phyloP scores from a whole-genome alignment of 176 grass and related monocot species.

The Zoysia japonica region DNA sequence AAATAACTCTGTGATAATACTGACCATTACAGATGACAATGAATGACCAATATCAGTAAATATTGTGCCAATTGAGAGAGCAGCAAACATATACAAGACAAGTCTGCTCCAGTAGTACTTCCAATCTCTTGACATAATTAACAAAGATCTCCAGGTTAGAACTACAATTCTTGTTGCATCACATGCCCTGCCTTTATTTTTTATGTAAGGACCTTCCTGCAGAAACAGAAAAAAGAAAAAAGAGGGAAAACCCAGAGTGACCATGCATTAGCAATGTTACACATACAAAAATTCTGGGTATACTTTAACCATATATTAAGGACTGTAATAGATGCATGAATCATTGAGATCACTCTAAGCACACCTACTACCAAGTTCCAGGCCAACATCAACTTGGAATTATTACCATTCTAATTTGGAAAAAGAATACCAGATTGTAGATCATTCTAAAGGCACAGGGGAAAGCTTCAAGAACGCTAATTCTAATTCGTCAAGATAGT shows the following conservation, averaged over 20 bases:
- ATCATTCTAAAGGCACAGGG: background rate
- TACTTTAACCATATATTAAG: background rate
- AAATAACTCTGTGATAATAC: slow-evolving; percentile 15
- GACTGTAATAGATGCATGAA: background rate
- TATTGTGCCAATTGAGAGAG: slow-evolving; percentile 75
- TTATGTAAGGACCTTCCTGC: slow-evolving; percentile 84
- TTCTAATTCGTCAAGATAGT: background rate
- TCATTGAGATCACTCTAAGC: slow-evolving; percentile 7
- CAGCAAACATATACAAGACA: slow-evolving; percentile 69
- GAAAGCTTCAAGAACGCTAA: background rate
- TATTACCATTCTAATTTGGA: too few species aligned
- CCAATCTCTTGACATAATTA: slow-evolving; percentile 96
- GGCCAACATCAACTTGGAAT: background rate
- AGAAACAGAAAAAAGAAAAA: slow-evolving; percentile 8
- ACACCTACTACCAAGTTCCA: background rate
- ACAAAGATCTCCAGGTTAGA: slow-evolving; percentile 85
- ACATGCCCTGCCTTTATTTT: slow-evolving; percentile 76
- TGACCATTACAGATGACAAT: slow-evolving; percentile 86
- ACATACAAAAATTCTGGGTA: background rate
- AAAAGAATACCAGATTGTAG: background rate
- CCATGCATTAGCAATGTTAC: background rate
- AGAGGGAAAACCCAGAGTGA: background rate
- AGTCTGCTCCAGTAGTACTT: slow-evolving; percentile 93
- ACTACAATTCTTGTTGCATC: slow-evolving; percentile 61
- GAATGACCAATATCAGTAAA: slow-evolving; percentile 82